Conservation (phyloP, 805 yeast genomes). For the Saturnispora hagleri region DNA sequence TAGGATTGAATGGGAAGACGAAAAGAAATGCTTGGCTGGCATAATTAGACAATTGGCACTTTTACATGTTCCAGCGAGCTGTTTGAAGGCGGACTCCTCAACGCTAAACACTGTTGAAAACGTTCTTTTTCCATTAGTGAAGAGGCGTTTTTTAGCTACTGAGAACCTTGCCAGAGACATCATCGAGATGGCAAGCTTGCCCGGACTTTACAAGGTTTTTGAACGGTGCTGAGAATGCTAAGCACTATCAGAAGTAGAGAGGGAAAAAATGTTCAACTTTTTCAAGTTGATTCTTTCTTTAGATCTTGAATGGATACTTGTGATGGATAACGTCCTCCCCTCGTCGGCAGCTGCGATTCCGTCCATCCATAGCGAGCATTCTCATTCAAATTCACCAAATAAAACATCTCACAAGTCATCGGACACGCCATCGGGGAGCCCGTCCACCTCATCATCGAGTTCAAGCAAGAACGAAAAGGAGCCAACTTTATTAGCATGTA, state of each 20-base stretch:
- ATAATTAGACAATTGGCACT: slow-evolving; percentile 61
- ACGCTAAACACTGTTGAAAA: slow-evolving; percentile 36
- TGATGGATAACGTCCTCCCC: background rate
- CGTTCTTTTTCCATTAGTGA: slow-evolving; percentile 55
- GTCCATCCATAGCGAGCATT: background rate
- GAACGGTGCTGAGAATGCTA: slow-evolving; percentile 60
- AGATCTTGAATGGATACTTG: background rate
- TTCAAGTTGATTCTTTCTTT: background rate
- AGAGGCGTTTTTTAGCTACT: slow-evolving; percentile 58
- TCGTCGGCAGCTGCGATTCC: slow-evolving; percentile 1
- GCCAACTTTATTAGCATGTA: slow-evolving; percentile 47
- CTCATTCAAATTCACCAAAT: background rate
- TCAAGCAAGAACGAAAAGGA: background rate
- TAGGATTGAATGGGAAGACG: slow-evolving; percentile 56
- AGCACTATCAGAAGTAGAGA: background rate
- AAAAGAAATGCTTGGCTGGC: slow-evolving; percentile 57
- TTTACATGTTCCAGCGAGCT: slow-evolving; percentile 38
- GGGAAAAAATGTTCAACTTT: slow-evolving; percentile 1
- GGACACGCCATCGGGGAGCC: background rate
- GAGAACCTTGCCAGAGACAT: slow-evolving; percentile 41
- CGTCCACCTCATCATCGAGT: background rate
- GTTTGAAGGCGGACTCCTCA: slow-evolving; percentile 12
- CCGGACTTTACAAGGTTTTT: slow-evolving; percentile 84
- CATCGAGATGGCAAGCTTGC: slow-evolving; percentile 81
- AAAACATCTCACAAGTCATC: background rate